Percentiles rank a stretch among this genome's conserved stretches.
Evolutionary conservation across 306 rosid species (phyloP).

Genomic region (Vachellia collinsii): DNA sequence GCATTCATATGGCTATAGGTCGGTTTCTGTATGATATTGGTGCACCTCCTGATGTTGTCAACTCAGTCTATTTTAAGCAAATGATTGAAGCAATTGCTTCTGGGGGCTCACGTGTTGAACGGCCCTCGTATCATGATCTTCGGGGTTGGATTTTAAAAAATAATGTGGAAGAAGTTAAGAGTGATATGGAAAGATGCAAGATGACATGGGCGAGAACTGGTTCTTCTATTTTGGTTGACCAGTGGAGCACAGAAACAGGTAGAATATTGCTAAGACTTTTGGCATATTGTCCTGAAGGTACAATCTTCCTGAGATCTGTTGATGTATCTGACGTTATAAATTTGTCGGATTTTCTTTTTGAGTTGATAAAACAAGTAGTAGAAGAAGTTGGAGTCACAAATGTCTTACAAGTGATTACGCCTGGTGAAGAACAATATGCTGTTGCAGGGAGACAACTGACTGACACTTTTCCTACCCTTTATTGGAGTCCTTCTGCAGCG

Average conservation of each 20-base stretch:
- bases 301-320: conserved; percentile 66
- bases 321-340: conserved; percentile 68
- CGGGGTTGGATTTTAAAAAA: conserved; percentile 83
- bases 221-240: conserved; percentile 85
- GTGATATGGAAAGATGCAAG: conserved; percentile 59
- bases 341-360: conserved; percentile 57
- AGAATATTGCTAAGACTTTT: conserved; percentile 51
- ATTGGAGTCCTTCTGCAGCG: conserved; percentile 81
- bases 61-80: conserved; percentile 74
- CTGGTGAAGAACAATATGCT: conserved; percentile 63
- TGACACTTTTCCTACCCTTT: conserved; percentile 72
- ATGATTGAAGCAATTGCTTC: conserved; percentile 85
- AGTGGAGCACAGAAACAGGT: conserved; percentile 60
- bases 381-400: conserved; percentile 80
- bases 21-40: conserved; percentile 88
- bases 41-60: conserved; percentile 79
- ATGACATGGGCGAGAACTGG: conserved; percentile 76
- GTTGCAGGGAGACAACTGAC: conserved; percentile 68
- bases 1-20: conserved; percentile 77
- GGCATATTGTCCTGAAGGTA: conserved; percentile 75
- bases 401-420: conserved; percentile 83
- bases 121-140: conserved; percentile 73
- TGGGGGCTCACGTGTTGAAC: conserved; percentile 48
- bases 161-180: conserved; percentile 77
- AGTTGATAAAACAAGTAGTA: conserved; percentile 66